Conservation (phyloP, 139 green algal genomes). For the Desmodesmus armatus region DNA sequence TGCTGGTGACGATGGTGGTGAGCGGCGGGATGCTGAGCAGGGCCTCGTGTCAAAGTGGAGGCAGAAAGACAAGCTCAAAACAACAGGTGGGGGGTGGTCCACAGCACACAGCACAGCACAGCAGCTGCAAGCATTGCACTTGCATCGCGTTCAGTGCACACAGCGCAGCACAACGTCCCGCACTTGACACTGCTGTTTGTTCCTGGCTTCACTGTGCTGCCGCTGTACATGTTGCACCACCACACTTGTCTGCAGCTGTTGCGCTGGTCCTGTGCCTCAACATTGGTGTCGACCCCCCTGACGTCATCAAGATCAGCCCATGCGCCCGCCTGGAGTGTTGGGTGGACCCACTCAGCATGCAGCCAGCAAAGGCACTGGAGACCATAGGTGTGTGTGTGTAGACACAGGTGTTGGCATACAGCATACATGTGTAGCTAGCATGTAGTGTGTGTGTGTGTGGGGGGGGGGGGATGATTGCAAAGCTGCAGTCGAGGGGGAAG, state of each 20-base stretch:
- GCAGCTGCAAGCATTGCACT: too few relatives aligned
- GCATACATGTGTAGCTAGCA: too few relatives aligned
- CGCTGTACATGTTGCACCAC: too few relatives aligned
- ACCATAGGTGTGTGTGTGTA: slow-evolving; percentile 81
- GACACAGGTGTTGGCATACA: not conserved
- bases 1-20: slow-evolving; percentile 42
- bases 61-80: slow-evolving; percentile 95
- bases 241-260: too few relatives aligned
- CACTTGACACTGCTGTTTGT: too few relatives aligned
- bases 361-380: slow-evolving; percentile 94
- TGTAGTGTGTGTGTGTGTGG: too few relatives aligned
- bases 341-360: slow-evolving; percentile 95
- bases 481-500: not conserved
- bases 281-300: slow-evolving; percentile 98
- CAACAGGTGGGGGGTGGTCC: too few relatives aligned
- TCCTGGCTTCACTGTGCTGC: too few relatives aligned
- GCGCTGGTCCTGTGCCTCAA: slow-evolving; percentile 99
- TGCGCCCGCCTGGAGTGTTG: slow-evolving; percentile 96
- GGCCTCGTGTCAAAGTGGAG: slow-evolving; percentile 78
- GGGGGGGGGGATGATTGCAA: too few relatives aligned
- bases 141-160: too few relatives aligned
- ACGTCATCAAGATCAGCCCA: slow-evolving; percentile 97
- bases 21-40: not conserved
- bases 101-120: too few relatives aligned
- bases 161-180: too few relatives aligned